Conservation (phyloP, 2,329 filamentous ascomycete species). For the Aspergillus puulaauensis region DNA sequence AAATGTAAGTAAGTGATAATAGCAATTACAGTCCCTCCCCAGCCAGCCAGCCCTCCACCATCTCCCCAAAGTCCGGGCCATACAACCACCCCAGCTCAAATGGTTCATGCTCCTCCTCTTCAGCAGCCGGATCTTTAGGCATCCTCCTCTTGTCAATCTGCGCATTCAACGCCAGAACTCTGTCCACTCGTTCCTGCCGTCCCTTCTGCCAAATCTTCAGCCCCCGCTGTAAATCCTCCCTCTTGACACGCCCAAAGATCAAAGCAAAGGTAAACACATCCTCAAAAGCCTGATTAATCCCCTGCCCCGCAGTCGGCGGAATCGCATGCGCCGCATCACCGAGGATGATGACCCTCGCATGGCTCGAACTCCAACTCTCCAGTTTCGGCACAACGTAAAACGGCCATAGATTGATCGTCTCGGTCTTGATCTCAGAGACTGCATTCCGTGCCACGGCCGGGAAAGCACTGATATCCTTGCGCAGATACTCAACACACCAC, state of each 20-base stretch:
- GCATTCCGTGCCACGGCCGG: constrained; percentile 41
- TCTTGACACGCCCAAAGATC: neutral
- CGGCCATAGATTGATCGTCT: constrained; percentile 50
- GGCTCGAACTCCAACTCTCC: constrained; percentile 43
- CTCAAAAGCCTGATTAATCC: constrained; percentile 59
- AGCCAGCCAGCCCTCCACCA: too few species aligned
- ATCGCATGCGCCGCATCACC: constrained; percentile 66
- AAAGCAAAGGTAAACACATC: constrained; percentile 49
- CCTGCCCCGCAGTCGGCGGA: constrained; percentile 60
- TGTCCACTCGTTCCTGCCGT: constrained; percentile 50
- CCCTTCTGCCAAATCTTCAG: constrained; percentile 49
- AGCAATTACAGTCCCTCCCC: too few species aligned
- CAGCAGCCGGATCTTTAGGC: too few species aligned
- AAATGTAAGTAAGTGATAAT: too few species aligned
- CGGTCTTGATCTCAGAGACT: constrained; percentile 33
- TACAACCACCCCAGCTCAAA: too few species aligned
- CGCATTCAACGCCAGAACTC: neutral
- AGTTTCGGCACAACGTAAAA: constrained; percentile 52
- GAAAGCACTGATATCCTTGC: constrained; percentile 32
- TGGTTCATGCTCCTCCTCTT: too few species aligned
- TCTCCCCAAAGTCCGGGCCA: too few species aligned
- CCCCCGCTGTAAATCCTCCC: constrained; percentile 23
- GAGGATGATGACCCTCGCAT: constrained; percentile 46
- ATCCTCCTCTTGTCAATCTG: too few species aligned
- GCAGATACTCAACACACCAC: constrained; percentile 37